phyloP scores from a whole-genome alignment of 139 green algal genomes.

The Coccomyxa sp. region DNA sequence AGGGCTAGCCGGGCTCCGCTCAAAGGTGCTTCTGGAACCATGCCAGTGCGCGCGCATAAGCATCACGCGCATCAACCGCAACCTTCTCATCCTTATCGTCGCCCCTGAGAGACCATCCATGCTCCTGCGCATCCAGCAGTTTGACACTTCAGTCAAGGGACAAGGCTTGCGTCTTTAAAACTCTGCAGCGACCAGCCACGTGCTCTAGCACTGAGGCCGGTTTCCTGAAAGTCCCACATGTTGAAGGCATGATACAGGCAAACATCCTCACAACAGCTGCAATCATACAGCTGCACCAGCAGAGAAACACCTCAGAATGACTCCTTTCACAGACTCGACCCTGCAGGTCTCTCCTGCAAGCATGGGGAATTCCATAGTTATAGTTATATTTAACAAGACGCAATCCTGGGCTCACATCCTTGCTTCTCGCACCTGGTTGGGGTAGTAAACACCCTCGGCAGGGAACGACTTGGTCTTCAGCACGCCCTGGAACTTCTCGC shows the following conservation, averaged over 20 bases:
- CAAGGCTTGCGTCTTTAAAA: neutral
- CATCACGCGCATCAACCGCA: neutral
- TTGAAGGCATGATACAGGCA: neutral
- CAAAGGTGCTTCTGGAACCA: neutral
- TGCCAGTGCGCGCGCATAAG: neutral
- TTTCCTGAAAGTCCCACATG: neutral
- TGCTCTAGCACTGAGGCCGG: too few species aligned
- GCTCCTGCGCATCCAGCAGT: neutral
- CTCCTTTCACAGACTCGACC: too few species aligned
- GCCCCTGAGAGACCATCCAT: conserved; percentile 5
- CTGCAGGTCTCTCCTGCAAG: too few species aligned
- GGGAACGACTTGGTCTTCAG: neutral
- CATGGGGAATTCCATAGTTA: too few species aligned
- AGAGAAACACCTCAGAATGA: neutral
- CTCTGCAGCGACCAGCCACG: neutral
- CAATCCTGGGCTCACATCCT: too few species aligned
- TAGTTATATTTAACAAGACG: too few species aligned
- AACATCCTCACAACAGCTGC: neutral
- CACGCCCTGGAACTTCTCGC: neutral
- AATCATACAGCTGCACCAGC: neutral
- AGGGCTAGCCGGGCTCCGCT: too few species aligned
- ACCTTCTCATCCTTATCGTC: conserved; percentile 5
- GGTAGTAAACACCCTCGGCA: neutral
- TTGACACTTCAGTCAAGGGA: neutral
- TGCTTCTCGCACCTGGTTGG: neutral